Base-by-base conservation (phyloP, 106 monocot genomes). In the Dendrobium nobile region DNA sequence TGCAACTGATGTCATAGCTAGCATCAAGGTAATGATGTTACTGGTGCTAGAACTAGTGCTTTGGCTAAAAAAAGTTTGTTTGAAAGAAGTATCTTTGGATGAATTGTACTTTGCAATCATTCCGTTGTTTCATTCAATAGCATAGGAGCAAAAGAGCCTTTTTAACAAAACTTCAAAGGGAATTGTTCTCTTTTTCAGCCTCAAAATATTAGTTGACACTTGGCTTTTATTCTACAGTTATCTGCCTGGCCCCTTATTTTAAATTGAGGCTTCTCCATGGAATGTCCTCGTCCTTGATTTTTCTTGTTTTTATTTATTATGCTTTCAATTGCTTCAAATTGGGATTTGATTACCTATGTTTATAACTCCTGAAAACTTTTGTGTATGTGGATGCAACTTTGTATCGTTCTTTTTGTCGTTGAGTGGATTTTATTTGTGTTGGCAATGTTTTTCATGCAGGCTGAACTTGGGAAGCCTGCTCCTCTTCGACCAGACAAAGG, bases 1-100 rank as follows among this genome's bases (percentile, higher is more conserved):
- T 51, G 85, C 87, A n/a, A 97, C 96, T 4, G 92, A 94, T 74
- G 94, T 97, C 41, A 92, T 97, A 81, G 94, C 77, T 24, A 97
- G 94, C 75, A 80, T 96, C 47, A 96, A 96, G 93, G 96, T 96
- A 77, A 72, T 28, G 26, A 56, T 44, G 45, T 40, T 77, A 2
- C 51, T 75, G 3, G 41, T 79, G 22, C 24, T n/a, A 55, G 4
- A 47, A 10, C 5, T 18, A 11, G 1, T 70, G 5, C 65, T 26
- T 15, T 58, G 28, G 28, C 70, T 75, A 65, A 64, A 44, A 43
- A 58, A 7, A 13, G 4, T 16, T 41, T 11, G 27, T 9, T 41
- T 78, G 33, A 24, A 18, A 28, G 20, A 8, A 64, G 72, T 22
- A 67, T 59, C 55, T 27, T 74, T 20, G 61, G 26, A n/a, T 20